phyloP scores from a whole-genome alignment of 257 asterid species.

The Fraxinus pennsylvanica region DNA sequence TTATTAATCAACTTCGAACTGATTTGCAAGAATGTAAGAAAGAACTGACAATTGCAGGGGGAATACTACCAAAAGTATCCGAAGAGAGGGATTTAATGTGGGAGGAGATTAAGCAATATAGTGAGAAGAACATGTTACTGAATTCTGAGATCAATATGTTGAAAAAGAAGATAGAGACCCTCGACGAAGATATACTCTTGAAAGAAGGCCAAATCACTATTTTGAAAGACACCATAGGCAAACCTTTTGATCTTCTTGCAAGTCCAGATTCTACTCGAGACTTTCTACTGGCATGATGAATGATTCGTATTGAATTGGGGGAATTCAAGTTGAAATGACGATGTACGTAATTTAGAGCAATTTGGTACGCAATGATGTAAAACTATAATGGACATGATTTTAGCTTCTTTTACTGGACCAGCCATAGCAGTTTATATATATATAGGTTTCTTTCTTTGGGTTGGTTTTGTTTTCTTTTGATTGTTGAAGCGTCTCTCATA shows the following conservation, averaged over 20 bases:
- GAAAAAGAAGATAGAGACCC: slow-evolving; percentile 82
- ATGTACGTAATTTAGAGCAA: background rate
- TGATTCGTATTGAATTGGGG: slow-evolving; percentile 17
- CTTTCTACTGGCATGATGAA: slow-evolving; percentile 51
- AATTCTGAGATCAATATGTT: slow-evolving; percentile 57
- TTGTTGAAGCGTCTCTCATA: slow-evolving; percentile 27
- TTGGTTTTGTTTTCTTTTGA: slow-evolving; percentile 25
- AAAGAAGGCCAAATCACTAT: slow-evolving; percentile 97
- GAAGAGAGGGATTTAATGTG: slow-evolving; percentile 91
- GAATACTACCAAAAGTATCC: slow-evolving; percentile 77
- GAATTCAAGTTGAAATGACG: background rate
- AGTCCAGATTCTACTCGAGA: slow-evolving; percentile 56
- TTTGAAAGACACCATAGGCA: slow-evolving; percentile 70
- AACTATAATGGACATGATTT: background rate
- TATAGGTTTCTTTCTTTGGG: slow-evolving; percentile 1
- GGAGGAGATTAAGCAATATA: slow-evolving; percentile 75
- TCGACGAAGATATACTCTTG: slow-evolving; percentile 84
- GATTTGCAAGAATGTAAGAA: slow-evolving; percentile 79
- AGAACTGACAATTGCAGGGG: slow-evolving; percentile 65
- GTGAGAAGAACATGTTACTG: slow-evolving; percentile 79
- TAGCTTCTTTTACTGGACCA: background rate
- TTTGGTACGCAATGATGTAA: background rate
- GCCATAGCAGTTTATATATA: background rate
- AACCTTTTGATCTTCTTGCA: slow-evolving; percentile 79
- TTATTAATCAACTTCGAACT: slow-evolving; percentile 57